Evolutionary conservation across 73 alveolate genomes (phyloP).

Genomic region (Urostyla sp.): DNA sequence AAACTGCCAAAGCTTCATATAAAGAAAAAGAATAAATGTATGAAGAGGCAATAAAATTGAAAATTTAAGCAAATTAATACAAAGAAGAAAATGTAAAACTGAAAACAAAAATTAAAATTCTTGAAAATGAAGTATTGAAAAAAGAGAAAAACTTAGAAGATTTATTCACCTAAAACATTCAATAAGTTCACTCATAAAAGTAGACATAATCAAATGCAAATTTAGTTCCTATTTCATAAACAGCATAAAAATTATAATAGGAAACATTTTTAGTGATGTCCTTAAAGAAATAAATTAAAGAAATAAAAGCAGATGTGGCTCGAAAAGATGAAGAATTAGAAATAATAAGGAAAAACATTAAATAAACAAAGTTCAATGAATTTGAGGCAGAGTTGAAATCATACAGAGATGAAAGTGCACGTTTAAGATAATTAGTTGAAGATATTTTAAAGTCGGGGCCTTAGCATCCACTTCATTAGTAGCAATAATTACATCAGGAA

Average conservation of each 20-base stretch:
- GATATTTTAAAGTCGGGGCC: constrained; percentile 43
- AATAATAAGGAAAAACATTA: constrained; percentile 26
- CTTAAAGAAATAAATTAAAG: constrained; percentile 40
- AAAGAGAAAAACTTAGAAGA: constrained; percentile 58
- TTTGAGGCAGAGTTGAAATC: constrained; percentile 62
- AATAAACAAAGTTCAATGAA: constrained; percentile 48
- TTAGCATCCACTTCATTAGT: constrained; percentile 30
- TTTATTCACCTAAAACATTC: background rate
- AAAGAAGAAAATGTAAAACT: constrained; percentile 60
- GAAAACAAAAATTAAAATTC: constrained; percentile 51
- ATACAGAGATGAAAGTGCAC: constrained; percentile 60
- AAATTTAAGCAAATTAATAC: constrained; percentile 27
- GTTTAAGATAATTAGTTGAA: constrained; percentile 59
- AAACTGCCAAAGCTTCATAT: constrained; percentile 18
- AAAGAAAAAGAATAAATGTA: constrained; percentile 54
- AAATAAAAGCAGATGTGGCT: background rate
- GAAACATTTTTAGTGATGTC: constrained; percentile 59
- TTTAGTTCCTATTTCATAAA: background rate
- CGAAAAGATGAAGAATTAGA: constrained; percentile 51
- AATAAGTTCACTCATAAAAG: background rate
- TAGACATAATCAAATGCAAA: background rate
- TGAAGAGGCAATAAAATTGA: constrained; percentile 63
- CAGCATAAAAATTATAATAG: background rate
- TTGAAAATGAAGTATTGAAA: constrained; percentile 41
- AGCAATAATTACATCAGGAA: constrained; percentile 10